Conservation (phyloP, 1,284 basidiomycete genomes). For the Apiotrichum sp. region DNA sequence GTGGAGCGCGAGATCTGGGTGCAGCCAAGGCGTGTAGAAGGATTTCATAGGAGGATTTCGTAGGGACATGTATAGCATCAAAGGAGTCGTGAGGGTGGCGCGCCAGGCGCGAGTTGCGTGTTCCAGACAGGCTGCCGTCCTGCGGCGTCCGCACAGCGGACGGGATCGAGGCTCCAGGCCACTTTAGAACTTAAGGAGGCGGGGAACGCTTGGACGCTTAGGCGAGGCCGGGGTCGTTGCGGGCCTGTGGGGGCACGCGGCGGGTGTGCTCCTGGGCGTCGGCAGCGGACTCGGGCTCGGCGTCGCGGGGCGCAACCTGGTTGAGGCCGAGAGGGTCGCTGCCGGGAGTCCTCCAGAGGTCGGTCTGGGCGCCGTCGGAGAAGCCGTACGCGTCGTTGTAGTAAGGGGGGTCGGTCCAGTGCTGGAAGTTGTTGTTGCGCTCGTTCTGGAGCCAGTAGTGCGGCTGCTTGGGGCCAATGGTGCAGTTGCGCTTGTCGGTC, state of each 20-base stretch:
- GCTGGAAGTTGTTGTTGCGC: slow-evolving; percentile 54
- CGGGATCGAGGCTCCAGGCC: too few species aligned
- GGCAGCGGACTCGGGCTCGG: not conserved
- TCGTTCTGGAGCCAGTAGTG: slow-evolving; percentile 8
- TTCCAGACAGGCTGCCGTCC: too few species aligned
- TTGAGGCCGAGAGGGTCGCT: not conserved
- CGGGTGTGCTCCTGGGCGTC: not conserved
- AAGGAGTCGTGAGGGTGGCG: too few species aligned
- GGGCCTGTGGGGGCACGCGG: not conserved
- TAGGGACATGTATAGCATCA: too few species aligned
- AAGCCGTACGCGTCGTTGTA: slow-evolving; percentile 45
- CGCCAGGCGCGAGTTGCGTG: too few species aligned
- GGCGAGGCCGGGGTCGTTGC: not conserved
- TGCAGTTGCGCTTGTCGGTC: slow-evolving; percentile 26
- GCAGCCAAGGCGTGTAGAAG: too few species aligned
- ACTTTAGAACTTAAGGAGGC: too few species aligned
- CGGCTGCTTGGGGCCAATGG: slow-evolving; percentile 24
- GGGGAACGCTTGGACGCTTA: too few species aligned
- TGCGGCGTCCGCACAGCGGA: too few species aligned
- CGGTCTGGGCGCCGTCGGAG: slow-evolving; percentile 47
- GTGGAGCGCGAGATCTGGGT: too few species aligned
- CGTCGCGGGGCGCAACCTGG: not conserved
- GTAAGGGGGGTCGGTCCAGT: slow-evolving; percentile 18
- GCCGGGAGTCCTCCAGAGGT: slow-evolving; percentile 29
- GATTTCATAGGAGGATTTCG: too few species aligned